Conservation (phyloP, 1,139 yeast species). For the Hanseniaspora sp. region DNA sequence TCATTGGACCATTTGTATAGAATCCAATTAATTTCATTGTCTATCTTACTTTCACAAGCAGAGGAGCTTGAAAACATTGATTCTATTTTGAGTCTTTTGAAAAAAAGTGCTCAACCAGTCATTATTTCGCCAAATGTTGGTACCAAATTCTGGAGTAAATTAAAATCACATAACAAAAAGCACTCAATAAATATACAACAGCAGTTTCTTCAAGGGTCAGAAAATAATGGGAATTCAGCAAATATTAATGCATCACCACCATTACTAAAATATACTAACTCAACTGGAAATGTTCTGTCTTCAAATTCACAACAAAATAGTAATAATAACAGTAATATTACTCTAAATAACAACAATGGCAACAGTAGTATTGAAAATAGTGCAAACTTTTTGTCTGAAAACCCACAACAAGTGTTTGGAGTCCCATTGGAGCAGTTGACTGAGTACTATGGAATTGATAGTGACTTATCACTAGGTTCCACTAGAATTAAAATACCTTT, state of each 20-base stretch:
- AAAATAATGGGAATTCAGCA: neutral
- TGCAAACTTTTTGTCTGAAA: neutral
- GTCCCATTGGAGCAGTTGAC: conserved; percentile 62
- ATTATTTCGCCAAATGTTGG: conserved; percentile 20
- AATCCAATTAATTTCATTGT: conserved; percentile 53
- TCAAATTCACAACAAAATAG: neutral
- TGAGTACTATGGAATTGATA: conserved; percentile 69
- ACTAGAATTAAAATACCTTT: conserved; percentile 70
- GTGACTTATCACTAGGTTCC: conserved; percentile 82
- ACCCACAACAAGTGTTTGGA: conserved; percentile 55
- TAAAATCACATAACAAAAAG: conserved; percentile 34
- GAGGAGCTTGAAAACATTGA: conserved; percentile 18
- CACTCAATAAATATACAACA: conserved; percentile 21
- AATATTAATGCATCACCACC: neutral
- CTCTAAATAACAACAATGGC: no score
- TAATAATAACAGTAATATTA: neutral
- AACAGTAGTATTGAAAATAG: no score
- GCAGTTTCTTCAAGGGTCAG: neutral
- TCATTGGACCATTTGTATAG: conserved; percentile 37
- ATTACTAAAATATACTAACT: neutral
- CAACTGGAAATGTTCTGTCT: neutral
- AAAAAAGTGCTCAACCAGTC: conserved; percentile 19
- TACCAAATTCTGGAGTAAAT: conserved; percentile 61
- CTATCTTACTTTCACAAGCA: conserved; percentile 19
- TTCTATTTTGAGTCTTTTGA: conserved; percentile 16